Conservation (phyloP, 306 rosid species). For the Dalbergia oliveri region DNA sequence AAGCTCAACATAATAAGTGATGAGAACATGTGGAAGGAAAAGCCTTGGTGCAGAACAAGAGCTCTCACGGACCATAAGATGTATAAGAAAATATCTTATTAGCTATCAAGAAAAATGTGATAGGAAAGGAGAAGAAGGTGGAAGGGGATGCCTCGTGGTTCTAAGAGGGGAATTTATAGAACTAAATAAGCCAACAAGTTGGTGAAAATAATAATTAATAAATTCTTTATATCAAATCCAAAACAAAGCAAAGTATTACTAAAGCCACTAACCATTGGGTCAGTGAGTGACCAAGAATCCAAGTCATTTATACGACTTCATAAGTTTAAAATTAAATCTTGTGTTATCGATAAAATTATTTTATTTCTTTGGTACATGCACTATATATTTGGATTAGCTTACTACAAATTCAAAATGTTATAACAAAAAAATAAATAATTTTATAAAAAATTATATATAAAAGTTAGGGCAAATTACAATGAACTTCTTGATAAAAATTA, state of each 20-base stretch:
- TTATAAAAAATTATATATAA: no score
- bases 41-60: slow-evolving; percentile 29
- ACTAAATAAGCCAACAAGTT: slow-evolving; percentile 29
- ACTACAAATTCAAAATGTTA: no score
- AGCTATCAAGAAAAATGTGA: slow-evolving; percentile 28
- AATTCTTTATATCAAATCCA: not conserved
- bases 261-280: not conserved
- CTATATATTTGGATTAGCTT: no score
- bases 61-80: slow-evolving; percentile 37
- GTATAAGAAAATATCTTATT: slow-evolving; percentile 28
- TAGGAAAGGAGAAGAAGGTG: slow-evolving; percentile 32
- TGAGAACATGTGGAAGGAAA: slow-evolving; percentile 39
- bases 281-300: no score
- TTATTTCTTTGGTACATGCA: no score
- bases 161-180: slow-evolving; percentile 67
- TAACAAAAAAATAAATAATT: no score
- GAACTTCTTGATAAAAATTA: no score
- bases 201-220: slow-evolving; percentile 35
- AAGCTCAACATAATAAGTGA: not conserved
- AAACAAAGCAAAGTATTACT: not conserved
- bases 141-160: slow-evolving; percentile 47
- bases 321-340: no score
- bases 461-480: no score
- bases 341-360: no score
- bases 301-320: no score